Conservation (phyloP, 1,284 basidiomycete species). For the Leucoagaricus sp. region DNA sequence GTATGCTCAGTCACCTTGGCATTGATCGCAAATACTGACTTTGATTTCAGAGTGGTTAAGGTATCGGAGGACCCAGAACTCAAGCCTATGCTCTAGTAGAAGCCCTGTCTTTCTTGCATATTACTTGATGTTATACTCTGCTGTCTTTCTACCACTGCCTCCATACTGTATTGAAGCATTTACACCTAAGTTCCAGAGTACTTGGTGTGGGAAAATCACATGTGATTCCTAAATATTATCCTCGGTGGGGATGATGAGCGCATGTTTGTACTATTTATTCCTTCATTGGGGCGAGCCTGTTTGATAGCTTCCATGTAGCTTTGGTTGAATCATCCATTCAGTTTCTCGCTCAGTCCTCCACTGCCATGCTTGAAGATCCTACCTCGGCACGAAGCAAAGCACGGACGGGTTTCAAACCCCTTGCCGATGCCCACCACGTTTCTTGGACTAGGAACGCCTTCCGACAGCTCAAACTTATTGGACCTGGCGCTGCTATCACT, state of each 20-base stretch:
- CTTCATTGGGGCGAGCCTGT: too few species aligned
- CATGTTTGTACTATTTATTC: too few species aligned
- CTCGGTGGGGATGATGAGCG: too few species aligned
- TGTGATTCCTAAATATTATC: constrained; percentile 6
- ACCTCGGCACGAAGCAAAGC: background rate
- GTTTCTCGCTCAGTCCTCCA: too few species aligned
- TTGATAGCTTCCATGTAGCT: too few species aligned
- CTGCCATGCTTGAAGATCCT: background rate
- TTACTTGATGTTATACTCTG: too few species aligned
- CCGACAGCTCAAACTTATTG: constrained; percentile 70
- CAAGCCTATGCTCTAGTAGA: background rate
- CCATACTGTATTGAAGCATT: too few species aligned
- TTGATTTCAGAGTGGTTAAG: constrained; percentile 46
- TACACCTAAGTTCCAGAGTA: too few species aligned
- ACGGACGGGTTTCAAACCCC: constrained; percentile 4
- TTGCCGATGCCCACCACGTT: constrained; percentile 19
- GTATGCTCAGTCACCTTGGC: constrained; percentile 47
- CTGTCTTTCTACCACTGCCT: too few species aligned
- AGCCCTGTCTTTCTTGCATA: background rate
- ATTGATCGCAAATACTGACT: background rate
- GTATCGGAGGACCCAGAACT: constrained; percentile 40
- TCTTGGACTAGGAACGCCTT: constrained; percentile 48
- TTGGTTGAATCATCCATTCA: too few species aligned
- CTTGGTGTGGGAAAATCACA: background rate
- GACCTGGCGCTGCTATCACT: constrained; percentile 64